Evolutionary conservation across 2,329 filamentous ascomycete genomes (phyloP), one percentile per base, ranked within the genome.

Genomic region (Aspergillus sp.): DNA sequence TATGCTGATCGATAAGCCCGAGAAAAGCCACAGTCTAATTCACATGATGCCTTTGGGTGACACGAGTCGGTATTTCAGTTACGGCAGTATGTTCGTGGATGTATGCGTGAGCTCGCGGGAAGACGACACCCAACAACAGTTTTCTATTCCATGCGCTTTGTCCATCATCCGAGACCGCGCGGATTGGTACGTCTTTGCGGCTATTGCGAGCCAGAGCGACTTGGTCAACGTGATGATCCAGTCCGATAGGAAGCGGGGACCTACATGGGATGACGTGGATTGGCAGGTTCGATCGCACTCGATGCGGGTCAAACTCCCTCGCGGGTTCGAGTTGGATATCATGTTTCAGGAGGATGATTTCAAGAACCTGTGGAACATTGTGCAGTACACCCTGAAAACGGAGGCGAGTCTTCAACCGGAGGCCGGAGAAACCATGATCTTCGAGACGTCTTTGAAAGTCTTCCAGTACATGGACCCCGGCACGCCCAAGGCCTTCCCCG

Each of bases 401-500:
- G 87, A 91, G 64, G 79, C 81, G 21, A 88, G 84, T 47, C 77
- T 96, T 40, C 84, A 84, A 32, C 84, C 86, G 5, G 81, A 84
- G 38, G 78, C 79, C 25, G 88, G 89, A 48, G 92, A 97, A 71
- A 78, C 77, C 2, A 71, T 88, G 51, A 78, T 88, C 2, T 91
- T 89, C 66, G 84, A 87, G 62, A 81, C 83, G 6, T 85, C 82
- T 1, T 75, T 96, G 7, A 83, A 84, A 42, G 82, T 86, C 21
- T 90, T 95, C 58, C 89, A 93, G 63, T 94, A 93, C 67, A 87
- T 91, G 64, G 90, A 95, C 64, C 80, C 86, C 1, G 84, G 60
- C 77, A 84, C n/a, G 80, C 88, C 87, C 13, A 81, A 85, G 53
- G 79, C 82, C 1, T 96, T 96, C 67, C 89, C 91, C 4, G 81